Base-by-base conservation (phyloP, 495 filamentous ascomycete species). In the Neohortaea acidophila region DNA sequence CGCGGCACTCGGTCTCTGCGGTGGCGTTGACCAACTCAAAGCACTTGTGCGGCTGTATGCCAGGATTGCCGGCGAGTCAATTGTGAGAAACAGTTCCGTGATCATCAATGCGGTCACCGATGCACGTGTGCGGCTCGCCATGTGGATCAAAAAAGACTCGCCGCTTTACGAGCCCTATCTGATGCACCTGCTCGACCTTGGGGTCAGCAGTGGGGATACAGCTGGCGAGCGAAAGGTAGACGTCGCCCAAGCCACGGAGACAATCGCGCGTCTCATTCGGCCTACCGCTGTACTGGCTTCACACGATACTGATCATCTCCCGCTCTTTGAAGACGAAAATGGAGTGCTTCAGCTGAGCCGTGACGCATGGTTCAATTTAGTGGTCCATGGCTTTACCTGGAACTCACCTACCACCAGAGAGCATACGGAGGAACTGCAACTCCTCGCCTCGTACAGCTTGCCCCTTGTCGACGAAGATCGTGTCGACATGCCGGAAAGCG, bases 311-410 rank as follows among this genome's bases (percentile, higher is more conserved):
- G 57, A 64, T 13, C 72, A 79, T 45, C 74, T 82, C 25, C 51
- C 34, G 3, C 35, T 58, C 17, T 45, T 54, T 32, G 69, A 74
- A 37, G 69, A 82, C 27, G 68, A 69, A 15, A 49, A 57, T 11
- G 27, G 34, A 6, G 11, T 55, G 3, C 60, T 71, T 36, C 67
- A 72, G 14, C 62, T 92, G 32, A 73, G 89, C 45, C 77, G 86
- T 24, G 84, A 96, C 64, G 82, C 82, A 11, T 97, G 89, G 89
- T 94, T 93, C 57, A 97, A 97, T 54, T 80, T 94, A 36, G 79
- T 82, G 21, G 77, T 94, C 6, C 87, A 96, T 56, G 86, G 85
- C 22, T 93, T 94, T 53, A 74, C 69, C n/a, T 65, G 76, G 12
- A 69, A 65, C 13, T 82, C 83, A 0, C 65, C 67, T 15, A 67